Conservation (phyloP, 148 eudicot genomes). For the Amaranthus palmeri region DNA sequence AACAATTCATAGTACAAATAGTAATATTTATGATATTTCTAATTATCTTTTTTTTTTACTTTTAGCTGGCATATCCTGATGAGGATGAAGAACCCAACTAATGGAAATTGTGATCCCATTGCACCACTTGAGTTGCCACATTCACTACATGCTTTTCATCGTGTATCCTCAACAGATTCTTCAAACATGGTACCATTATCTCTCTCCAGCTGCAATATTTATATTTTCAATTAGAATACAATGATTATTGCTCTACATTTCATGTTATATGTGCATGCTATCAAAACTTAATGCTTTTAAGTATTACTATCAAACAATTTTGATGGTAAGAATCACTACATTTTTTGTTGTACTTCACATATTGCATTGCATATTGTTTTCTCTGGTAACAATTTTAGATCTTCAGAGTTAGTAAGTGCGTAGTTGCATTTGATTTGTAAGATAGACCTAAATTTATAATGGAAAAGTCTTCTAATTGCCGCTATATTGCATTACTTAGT, state of each 20-base stretch:
- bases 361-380: no score
- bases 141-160: constrained; percentile 83
- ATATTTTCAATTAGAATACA: not conserved
- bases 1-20: not conserved
- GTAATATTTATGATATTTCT: not conserved
- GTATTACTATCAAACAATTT: no score
- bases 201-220: not conserved
- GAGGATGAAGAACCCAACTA: constrained; percentile 72
- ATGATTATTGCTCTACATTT: not conserved
- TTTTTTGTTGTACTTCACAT: not conserved
- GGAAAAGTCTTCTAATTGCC: not conserved
- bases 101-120: constrained; percentile 72
- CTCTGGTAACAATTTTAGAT: not conserved
- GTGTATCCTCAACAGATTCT: constrained; percentile 59
- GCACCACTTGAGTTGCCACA: constrained; percentile 90
- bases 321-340: not conserved
- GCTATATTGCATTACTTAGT: not conserved
- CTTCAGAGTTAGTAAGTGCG: not conserved
- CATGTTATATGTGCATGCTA: not conserved
- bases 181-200: constrained; percentile 48
- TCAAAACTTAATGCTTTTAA: not conserved
- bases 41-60: constrained; percentile 5
- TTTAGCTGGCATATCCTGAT: constrained; percentile 92
- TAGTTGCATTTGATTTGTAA: not conserved
- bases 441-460: not conserved